Evolutionary conservation across 495 filamentous ascomycete genomes (phyloP).

Genomic region (Thozetella sp.): DNA sequence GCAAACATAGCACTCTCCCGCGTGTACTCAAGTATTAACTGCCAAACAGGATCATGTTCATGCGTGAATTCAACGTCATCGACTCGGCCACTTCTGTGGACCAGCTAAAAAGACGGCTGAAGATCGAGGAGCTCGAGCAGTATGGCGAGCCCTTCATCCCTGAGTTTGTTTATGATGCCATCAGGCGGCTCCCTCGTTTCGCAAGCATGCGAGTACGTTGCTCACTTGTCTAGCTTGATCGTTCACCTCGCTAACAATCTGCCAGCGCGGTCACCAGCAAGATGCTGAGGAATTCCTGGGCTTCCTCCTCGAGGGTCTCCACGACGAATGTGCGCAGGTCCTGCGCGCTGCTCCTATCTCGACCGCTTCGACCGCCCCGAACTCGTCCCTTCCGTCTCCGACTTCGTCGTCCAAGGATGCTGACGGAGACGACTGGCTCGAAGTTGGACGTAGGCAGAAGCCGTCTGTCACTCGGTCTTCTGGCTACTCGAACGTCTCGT

Average conservation of each 20-base stretch:
- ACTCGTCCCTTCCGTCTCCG: constrained; percentile 35
- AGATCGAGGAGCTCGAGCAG: constrained; percentile 81
- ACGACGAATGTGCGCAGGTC: constrained; percentile 85
- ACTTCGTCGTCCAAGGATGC: constrained; percentile 38
- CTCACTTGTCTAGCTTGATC: constrained; percentile 1
- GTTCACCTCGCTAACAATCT: constrained; percentile 25
- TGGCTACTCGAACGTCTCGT: constrained; percentile 69
- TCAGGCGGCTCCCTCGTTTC: constrained; percentile 83
- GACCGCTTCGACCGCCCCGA: constrained; percentile 37
- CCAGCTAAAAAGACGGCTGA: constrained; percentile 70
- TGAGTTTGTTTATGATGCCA: constrained; percentile 93
- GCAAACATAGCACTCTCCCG: not conserved
- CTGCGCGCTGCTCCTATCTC: constrained; percentile 56
- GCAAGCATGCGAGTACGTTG: constrained; percentile 80
- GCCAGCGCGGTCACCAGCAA: constrained; percentile 89
- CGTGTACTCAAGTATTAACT: not conserved
- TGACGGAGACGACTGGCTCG: constrained; percentile 73
- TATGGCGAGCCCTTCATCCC: constrained; percentile 92
- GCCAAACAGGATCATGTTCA: constrained; percentile 80
- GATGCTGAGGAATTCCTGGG: constrained; percentile 98
- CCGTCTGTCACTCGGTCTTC: constrained; percentile 86
- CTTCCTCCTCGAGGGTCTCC: constrained; percentile 88
- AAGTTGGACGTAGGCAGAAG: constrained; percentile 92
- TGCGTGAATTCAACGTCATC: constrained; percentile 88
- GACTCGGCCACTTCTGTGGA: constrained; percentile 76